Evolutionary conservation across 495 filamentous ascomycete species (phyloP), one percentile per base, ranked within the genome.

Genomic region (Durotheca rogersii): DNA sequence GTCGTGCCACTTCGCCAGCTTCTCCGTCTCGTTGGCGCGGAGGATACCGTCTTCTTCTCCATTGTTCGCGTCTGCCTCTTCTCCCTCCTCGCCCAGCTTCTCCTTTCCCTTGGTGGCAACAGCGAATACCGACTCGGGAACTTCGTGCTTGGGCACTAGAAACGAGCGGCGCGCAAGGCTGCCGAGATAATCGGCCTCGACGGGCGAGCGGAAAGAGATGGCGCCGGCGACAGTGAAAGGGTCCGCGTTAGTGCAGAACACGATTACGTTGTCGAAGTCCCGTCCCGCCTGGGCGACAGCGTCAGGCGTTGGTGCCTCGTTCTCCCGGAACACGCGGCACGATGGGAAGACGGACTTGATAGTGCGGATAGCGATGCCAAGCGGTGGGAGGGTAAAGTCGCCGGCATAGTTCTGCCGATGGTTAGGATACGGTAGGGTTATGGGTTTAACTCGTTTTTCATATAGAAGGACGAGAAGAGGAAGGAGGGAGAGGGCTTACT

Each of bases 401-500:
- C 90, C 93, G n/a, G 92, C 93, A 69, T 96, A 98, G 71, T 98
- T 98, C 89, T 95, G 29, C 27, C n/a, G n/a, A n/a, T n/a, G n/a
- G n/a, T n/a, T n/a, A n/a, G n/a, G n/a, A n/a, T n/a, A n/a, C n/a
- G n/a, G n/a, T n/a, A n/a, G n/a, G n/a, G n/a, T n/a, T 33, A 7
- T 21, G 15, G 17, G 31, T 37, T 62, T 27, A 61, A 48, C n/a
- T 25, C 0, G 20, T 17, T 38, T 2, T 27, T 9, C 4, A 27
- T 27, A 38, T 34, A 15, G 45, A 6, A 7, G 11, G 1, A n/a
- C 19, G 11, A 10, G 6, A 52, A 12, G 16, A 11, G 7, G 6
- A 52, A 12, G 16, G 25, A 41, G 25, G 32, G 12, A 17, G 29
- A 51, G 46, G 34, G 72, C 84, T 71, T 74, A 93, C 89, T 55